These are phyloP conservation scores for Hymenoscyphus fructigenus DNA, from an alignment of 2,329 filamentous ascomycete species.

Conservation along the genomic window DNA sequence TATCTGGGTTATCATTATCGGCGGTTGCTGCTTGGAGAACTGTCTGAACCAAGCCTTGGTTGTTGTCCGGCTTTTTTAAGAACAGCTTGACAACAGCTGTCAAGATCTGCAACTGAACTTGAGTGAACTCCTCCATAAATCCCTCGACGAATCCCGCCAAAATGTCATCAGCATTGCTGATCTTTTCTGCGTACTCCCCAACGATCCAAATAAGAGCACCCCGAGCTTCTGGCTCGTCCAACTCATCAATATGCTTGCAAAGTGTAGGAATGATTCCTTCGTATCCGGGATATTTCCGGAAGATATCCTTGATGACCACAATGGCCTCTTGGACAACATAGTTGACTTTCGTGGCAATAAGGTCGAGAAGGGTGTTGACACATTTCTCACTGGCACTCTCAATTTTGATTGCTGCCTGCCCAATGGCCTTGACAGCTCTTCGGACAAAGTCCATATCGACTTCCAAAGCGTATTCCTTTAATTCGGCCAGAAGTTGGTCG, in stretches of 20 bases:
- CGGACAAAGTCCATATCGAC: constrained; percentile 99
- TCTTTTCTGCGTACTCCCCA: constrained; percentile 98
- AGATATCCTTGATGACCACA: constrained; percentile 98
- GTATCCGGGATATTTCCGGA: constrained; percentile 95
- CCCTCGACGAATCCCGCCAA: constrained; percentile 86
- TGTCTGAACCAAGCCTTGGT: constrained; percentile 88
- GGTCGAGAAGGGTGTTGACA: constrained; percentile 86
- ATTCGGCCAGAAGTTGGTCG: constrained; percentile 87
- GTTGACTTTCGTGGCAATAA: constrained; percentile 97
- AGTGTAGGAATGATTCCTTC: constrained; percentile 96
- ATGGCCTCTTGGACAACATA: constrained; percentile 98
- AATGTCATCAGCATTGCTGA: constrained; percentile 97
- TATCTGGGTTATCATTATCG: constrained; percentile 96
- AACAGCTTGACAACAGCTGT: constrained; percentile 97
- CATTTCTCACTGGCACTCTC: constrained; percentile 93
- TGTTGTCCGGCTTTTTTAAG: constrained; percentile 91
- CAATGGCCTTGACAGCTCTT: constrained; percentile 91
- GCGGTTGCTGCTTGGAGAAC: constrained; percentile 89
- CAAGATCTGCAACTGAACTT: constrained; percentile 97
- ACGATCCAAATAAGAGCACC: constrained; percentile 98
- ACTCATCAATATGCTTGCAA: constrained; percentile 93
- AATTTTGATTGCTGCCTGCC: constrained; percentile 98
- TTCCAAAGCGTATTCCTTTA: constrained; percentile 97
- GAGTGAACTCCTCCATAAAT: constrained; percentile 95
- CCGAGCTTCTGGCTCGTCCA: constrained; percentile 90